These are phyloP conservation scores for Diaporthe ampelina DNA, from an alignment of 2,329 filamentous ascomycete species.

Conservation along the genomic window DNA sequence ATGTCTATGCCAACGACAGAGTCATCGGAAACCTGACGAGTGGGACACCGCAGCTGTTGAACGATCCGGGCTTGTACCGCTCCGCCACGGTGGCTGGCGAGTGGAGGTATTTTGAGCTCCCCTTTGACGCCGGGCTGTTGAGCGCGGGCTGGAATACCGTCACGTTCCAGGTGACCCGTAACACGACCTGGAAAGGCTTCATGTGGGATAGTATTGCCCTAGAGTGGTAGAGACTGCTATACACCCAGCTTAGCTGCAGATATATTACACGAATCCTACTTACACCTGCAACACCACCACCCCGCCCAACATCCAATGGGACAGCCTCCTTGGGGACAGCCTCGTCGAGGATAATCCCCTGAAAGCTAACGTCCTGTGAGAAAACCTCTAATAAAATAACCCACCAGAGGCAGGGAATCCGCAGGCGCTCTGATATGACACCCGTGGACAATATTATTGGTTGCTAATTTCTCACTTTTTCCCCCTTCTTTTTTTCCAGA, in stretches of 20 bases:
- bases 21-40: slow-evolving; percentile 58
- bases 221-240: slow-evolving; percentile 44
- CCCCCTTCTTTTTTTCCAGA: too few relatives aligned
- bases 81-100: slow-evolving; percentile 62
- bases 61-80: slow-evolving; percentile 61
- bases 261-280: neutral
- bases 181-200: slow-evolving; percentile 47
- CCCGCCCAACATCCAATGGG: too few relatives aligned
- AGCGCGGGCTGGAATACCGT: slow-evolving; percentile 46
- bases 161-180: slow-evolving; percentile 45
- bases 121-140: slow-evolving; percentile 44
- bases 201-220: slow-evolving; percentile 48
- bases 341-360: too few relatives aligned
- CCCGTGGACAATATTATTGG: too few relatives aligned
- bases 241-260: neutral
- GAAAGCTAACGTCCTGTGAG: too few relatives aligned
- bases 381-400: too few relatives aligned
- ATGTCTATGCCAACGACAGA: slow-evolving; percentile 55
- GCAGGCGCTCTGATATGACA: too few relatives aligned
- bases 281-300: neutral
- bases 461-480: too few relatives aligned
- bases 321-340: too few relatives aligned
- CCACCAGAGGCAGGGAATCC: too few relatives aligned
- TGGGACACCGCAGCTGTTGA: slow-evolving; percentile 49
- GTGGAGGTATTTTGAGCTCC: slow-evolving; percentile 60